Conservation (phyloP, 108 stramenopile genomes). For the Nitzschia sp. region DNA sequence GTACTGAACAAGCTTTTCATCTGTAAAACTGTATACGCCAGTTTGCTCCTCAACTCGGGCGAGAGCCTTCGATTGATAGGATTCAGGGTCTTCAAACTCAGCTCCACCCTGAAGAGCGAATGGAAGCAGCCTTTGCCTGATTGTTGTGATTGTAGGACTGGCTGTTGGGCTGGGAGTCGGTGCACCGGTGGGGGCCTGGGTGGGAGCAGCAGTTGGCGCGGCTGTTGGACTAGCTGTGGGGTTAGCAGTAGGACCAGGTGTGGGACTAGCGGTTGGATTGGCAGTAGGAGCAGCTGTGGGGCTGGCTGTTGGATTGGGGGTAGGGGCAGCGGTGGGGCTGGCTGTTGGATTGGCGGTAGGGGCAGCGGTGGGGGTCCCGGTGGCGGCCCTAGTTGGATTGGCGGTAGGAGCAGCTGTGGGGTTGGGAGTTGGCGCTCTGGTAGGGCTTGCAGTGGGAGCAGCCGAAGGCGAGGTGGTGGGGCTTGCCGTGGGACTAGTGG, state of each 20-base stretch:
- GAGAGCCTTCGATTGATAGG: conserved; percentile 42
- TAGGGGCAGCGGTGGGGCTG: not conserved
- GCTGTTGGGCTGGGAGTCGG: conserved; percentile 32
- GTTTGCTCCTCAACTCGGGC: conserved; percentile 24
- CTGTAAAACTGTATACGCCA: conserved; percentile 22
- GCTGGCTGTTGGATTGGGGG: not conserved
- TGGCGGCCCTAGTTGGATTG: conserved; percentile 3
- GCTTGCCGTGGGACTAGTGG: conserved; percentile 19
- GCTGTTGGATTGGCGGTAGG: not conserved
- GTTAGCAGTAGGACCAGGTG: not conserved
- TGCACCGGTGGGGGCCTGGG: conserved; percentile 1
- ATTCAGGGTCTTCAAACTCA: conserved; percentile 36
- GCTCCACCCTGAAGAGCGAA: conserved; percentile 26
- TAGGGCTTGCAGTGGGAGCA: conserved; percentile 4
- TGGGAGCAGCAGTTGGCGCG: conserved; percentile 20
- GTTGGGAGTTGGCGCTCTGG: not conserved
- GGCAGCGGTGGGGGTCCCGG: conserved; percentile 17
- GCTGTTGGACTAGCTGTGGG: conserved; percentile 13
- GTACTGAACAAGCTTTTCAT: conserved; percentile 32
- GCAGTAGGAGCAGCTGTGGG: not conserved
- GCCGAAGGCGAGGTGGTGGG: conserved; percentile 17
- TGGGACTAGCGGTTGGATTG: conserved; percentile 12
- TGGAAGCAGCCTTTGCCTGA: conserved; percentile 11
- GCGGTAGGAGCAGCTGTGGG: conserved; percentile 5
- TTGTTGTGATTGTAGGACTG: conserved; percentile 16